phyloP scores from a whole-genome alignment of 441 rosid genomes.

The Erysimum cheiri region DNA sequence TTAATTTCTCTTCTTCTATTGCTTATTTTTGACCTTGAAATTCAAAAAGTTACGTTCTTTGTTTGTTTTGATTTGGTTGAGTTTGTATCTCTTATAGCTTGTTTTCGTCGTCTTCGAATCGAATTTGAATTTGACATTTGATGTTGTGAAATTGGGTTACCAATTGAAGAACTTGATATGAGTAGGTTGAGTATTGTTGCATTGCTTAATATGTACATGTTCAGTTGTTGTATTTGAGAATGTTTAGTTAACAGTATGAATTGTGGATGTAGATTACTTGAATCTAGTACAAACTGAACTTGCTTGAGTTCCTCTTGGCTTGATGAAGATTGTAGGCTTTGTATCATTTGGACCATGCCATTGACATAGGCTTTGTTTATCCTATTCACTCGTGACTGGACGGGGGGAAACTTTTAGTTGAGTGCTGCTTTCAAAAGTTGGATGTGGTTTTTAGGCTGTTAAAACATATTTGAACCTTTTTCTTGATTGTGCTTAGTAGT shows the following conservation, averaged over 20 bases:
- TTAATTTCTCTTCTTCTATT: neutral
- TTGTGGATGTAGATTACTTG: neutral
- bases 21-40: neutral
- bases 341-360: constrained; percentile 2
- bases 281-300: neutral
- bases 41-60: no score
- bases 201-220: neutral
- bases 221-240: neutral
- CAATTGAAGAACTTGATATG: constrained; percentile 4
- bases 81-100: neutral
- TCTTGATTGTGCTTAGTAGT: neutral
- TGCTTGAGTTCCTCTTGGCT: constrained; percentile 14
- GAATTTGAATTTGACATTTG: constrained; percentile 10
- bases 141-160: neutral
- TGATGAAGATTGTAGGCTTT: constrained; percentile 6
- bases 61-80: constrained; percentile 1
- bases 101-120: constrained; percentile 1
- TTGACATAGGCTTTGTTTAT: constrained; percentile 6
- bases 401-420: neutral
- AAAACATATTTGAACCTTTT: neutral
- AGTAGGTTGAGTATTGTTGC: neutral
- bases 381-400: neutral
- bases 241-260: neutral
- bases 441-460: neutral
- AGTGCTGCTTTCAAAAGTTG: neutral